Evolutionary conservation across 2,329 filamentous ascomycete genomes (phyloP), one percentile per base, ranked within the genome.

Genomic region (Cladosporium oxysporum): DNA sequence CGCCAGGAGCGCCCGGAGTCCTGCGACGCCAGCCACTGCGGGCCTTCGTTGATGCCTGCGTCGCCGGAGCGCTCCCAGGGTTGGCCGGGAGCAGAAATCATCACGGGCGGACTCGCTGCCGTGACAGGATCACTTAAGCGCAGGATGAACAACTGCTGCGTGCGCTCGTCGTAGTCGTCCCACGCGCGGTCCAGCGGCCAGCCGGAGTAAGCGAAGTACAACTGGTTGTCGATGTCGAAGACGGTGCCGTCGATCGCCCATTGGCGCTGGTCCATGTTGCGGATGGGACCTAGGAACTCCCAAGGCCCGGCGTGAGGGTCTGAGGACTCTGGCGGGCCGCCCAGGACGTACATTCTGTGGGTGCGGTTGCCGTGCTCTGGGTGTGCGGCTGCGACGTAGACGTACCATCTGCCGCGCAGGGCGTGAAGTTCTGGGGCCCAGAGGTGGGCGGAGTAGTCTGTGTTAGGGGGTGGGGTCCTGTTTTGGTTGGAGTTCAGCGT

Each of bases 381-480:
- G 68, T 82, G 72, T 23, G 77, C 78, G 18, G 77, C 79, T 3
- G 76, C 82, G 71, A 78, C 83, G 73, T 86, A 86, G 67, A 85
- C 78, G 72, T 85, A 87, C 84, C 84, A 87, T 26, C 79, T 78
- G 0, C 80, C 81, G 44, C 80, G 74, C 29, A 86, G 76, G 58
- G 74, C 74, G 71, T 87, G 84, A 0, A 87, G 77, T 75, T 87
- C 84, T 0, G 84, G 84, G 0, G 84, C 84, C 84, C 84, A 87
- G 35, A 87, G 76, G 68, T 79, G 80, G 49, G 75, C 80, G 8
- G 78, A 79, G 77, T 80, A 82, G 21, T 76, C 73, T 11, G 77
- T 78, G 66, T 79, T 74, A 14, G 78, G 79, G 0, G 79, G 74
- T 33, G 83, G 81, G 23, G 77, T 77, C 76, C 77, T 74, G 66